Evolutionary conservation across 129 eudicot species (phyloP), one percentile per base, ranked within the genome.

Genomic region (Deinandra increscens): DNA sequence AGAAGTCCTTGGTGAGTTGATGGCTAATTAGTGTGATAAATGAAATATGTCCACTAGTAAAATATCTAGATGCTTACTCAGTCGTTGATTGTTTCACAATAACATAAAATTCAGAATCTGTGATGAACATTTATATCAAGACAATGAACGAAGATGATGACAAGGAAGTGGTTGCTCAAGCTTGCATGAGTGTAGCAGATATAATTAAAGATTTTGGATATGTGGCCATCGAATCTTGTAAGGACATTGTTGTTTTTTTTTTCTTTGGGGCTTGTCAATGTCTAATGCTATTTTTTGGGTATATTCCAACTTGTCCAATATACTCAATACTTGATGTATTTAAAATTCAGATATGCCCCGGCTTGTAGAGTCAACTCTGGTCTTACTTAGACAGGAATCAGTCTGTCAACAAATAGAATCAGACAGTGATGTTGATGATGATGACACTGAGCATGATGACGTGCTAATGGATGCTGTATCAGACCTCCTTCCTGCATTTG

Each of bases 401-500:
- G 81, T 72, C 33, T 93, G 99, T 82, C 99, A 93, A 78, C 90
- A 61, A 78, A 58, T 78, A 48, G 99, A 93, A 75, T 93, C 99
- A 2, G 99, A 93, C 66, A 80, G 95, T 89, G 99, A 93, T 58
- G 46, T 68, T 66, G 97, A 89, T 74, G 97, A 93, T 29, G 99
- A 93, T 71, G 97, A 86, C 53, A 23, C 90, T 18, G 83, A 73
- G 54, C 99, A 93, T 75, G 99, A 93, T 82, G 99, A 93, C 76
- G 97, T 89, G 71, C 90, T 93, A 15, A 93, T 93, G 99, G 99
- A 93, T 85, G 99, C 99, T 73, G 99, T 89, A 81, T 89, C 97
- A 61, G 99, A 93, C 44, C 95, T 93, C 65, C 97, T 93, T 81
- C 99, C 99, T 67, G 97, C 99, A 73, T 89, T 87, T 82, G 95